These are phyloP conservation scores for Potentilla sterilis DNA, from an alignment of 306 rosid genomes.

Conservation along the genomic window DNA sequence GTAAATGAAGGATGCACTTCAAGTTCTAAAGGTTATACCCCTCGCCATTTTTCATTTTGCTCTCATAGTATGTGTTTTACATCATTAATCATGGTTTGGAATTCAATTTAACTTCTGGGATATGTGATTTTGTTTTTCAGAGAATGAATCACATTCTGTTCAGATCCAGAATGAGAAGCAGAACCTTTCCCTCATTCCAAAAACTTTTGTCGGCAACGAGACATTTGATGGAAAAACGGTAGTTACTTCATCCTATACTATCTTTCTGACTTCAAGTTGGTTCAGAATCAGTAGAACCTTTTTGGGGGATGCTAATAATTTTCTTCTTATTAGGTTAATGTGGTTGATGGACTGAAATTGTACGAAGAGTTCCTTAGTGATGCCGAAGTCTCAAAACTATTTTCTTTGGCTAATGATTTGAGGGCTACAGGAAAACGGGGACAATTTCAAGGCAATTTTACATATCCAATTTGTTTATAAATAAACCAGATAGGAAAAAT, in stretches of 20 bases:
- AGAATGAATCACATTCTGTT: conserved; percentile 39
- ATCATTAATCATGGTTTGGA: conserved; percentile 4
- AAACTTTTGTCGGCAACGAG: conserved; percentile 60
- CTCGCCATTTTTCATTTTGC: conserved; percentile 2
- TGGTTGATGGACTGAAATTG: conserved; percentile 75
- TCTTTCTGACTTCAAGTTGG: conserved; percentile 6
- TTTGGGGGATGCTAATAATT: background rate
- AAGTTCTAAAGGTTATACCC: conserved; percentile 45
- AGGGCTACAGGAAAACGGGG: conserved; percentile 72
- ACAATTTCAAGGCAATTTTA: conserved; percentile 66
- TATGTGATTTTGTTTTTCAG: conserved; percentile 37
- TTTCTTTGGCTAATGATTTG: conserved; percentile 62
- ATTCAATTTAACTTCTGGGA: background rate
- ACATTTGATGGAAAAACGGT: conserved; percentile 70
- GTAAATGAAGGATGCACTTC: conserved; percentile 51
- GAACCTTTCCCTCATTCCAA: conserved; percentile 41
- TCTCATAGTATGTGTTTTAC: background rate
- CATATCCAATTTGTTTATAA: background rate
- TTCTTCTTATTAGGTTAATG: conserved; percentile 56
- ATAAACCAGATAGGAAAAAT: background rate
- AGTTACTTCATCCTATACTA: conserved; percentile 28
- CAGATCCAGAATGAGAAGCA: conserved; percentile 50
- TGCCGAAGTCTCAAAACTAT: conserved; percentile 58
- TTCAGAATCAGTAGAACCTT: background rate
- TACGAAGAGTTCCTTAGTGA: conserved; percentile 55